Conservation (phyloP, 83 land plant genomes). For the Diphasiastrum complanatum region DNA sequence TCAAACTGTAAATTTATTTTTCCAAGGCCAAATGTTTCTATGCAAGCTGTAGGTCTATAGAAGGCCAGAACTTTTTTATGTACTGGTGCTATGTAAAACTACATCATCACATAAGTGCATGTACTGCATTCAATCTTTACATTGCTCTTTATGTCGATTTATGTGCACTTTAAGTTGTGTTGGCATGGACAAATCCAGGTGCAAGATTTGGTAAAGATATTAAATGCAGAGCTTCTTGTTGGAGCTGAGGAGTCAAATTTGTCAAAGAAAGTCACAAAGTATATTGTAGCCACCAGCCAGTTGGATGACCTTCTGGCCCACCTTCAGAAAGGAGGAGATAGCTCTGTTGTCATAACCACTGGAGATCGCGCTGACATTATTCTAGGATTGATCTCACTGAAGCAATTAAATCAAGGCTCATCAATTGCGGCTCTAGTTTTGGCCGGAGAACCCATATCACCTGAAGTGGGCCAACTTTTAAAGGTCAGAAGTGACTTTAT, state of each 20-base stretch:
- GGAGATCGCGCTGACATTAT: slow-evolving; percentile 26
- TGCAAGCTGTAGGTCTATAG: too few species aligned
- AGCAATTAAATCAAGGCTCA: slow-evolving; percentile 19
- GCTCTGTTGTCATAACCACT: slow-evolving; percentile 25
- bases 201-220: slow-evolving; percentile 19
- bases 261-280: slow-evolving; percentile 28
- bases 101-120: too few species aligned
- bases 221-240: slow-evolving; percentile 15
- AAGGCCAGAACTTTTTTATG: too few species aligned
- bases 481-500: slow-evolving; percentile 2
- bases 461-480: slow-evolving; percentile 15
- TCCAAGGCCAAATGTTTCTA: too few species aligned
- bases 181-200: slow-evolving; percentile 9
- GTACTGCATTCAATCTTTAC: too few species aligned
- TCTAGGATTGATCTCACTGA: slow-evolving; percentile 24
- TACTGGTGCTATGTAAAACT: too few species aligned
- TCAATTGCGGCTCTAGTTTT: slow-evolving; percentile 26
- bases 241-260: slow-evolving; percentile 11
- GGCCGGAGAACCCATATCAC: slow-evolving; percentile 18
- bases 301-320: slow-evolving; percentile 22
- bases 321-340: slow-evolving; percentile 17
- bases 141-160: too few species aligned
- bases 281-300: slow-evolving; percentile 24
- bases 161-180: not conserved
- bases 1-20: too few species aligned